Base-by-base conservation (phyloP, 352 stramenopile genomes). In the Thalassiosira ordinaria region DNA sequence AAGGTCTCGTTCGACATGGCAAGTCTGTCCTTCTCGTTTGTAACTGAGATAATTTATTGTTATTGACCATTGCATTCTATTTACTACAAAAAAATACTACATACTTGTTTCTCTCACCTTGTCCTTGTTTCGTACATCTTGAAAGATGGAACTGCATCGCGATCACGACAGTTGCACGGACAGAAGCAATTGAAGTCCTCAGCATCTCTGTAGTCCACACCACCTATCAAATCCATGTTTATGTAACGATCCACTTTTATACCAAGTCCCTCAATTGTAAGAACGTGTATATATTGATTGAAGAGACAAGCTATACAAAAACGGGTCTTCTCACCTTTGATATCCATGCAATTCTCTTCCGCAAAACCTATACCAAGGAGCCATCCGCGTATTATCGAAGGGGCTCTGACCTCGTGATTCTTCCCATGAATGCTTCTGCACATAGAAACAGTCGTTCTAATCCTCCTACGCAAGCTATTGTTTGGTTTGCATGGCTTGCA, bases 21-120 rank as follows among this genome's bases (percentile, higher is more conserved):
- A 57, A 35, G 47, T 20, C 31, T 57, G 35, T 3, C 47, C 47
- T 57, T 57, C 47, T 35, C 1, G 47, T 57, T 57, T 20, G 18
- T 53, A 53, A 27, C 47, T 57, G 22, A 57, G 14, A 4, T 13
- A 11, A 55, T 4, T 13, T 4, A 27, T 55, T 7, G 13, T n/a
- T n/a, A n/a, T n/a, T n/a, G n/a, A n/a, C n/a, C n/a, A n/a, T n/a
- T n/a, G n/a, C n/a, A n/a, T n/a, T n/a, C n/a, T n/a, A n/a, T n/a
- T n/a, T n/a, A n/a, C n/a, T n/a, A n/a, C n/a, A 57, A 29, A 53
- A 13, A 5, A n/a, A 51, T 51, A 51, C 11, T 18, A 22, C 11
- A 27, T 18, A 53, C 18, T 2, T 5, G 1, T 4, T 35, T 57
- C n/a, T 13, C 47, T 57, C 35, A 57, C 47, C 47, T n/a, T 18